Evolutionary conservation across 768 basidiomycete genomes (phyloP).

Genomic region (Rhizopogon vinicolor): DNA sequence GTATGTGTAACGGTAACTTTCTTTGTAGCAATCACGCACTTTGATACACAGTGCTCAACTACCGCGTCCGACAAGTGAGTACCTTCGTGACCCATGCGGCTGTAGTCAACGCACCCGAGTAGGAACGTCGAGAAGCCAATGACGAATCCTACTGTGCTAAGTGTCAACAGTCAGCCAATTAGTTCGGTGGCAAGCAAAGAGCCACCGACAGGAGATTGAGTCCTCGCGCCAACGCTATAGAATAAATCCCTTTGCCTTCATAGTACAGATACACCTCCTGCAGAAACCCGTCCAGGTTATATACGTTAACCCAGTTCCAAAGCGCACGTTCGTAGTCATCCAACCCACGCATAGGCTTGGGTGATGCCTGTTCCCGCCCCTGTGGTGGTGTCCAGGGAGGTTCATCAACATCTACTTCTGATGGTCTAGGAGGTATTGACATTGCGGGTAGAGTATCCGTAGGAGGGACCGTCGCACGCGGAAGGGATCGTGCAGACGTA

Average conservation of each 20-base stretch:
- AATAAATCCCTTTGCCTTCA: slow-evolving; percentile 93
- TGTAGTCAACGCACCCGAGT: slow-evolving; percentile 92
- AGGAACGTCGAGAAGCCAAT: slow-evolving; percentile 98
- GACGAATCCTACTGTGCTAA: slow-evolving; percentile 95
- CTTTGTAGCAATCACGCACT: slow-evolving; percentile 41
- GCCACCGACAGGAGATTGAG: slow-evolving; percentile 89
- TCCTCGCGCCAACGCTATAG: slow-evolving; percentile 84
- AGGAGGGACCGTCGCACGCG: slow-evolving; percentile 35
- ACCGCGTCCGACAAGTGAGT: slow-evolving; percentile 77
- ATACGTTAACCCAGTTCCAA: slow-evolving; percentile 99
- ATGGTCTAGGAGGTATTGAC: slow-evolving; percentile 60
- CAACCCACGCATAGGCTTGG: slow-evolving; percentile 60
- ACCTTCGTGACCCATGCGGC: slow-evolving; percentile 63
- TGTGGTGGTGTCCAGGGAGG: slow-evolving; percentile 14
- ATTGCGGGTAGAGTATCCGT: slow-evolving; percentile 31
- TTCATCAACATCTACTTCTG: slow-evolving; percentile 49
- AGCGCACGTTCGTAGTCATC: slow-evolving; percentile 87
- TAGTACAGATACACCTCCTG: slow-evolving; percentile 97
- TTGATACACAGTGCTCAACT: slow-evolving; percentile 77
- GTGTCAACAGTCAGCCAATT: slow-evolving; percentile 20
- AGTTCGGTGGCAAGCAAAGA: slow-evolving; percentile 11
- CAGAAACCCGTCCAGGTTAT: slow-evolving; percentile 92
- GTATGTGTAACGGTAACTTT: background rate
- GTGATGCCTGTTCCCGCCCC: slow-evolving; percentile 14
- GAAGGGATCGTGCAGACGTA: slow-evolving; percentile 32